Percentiles rank a stretch among this genome's conserved stretches.
Conservation (phyloP, 208 protist genomes). For the Crithidia mellificae region DNA sequence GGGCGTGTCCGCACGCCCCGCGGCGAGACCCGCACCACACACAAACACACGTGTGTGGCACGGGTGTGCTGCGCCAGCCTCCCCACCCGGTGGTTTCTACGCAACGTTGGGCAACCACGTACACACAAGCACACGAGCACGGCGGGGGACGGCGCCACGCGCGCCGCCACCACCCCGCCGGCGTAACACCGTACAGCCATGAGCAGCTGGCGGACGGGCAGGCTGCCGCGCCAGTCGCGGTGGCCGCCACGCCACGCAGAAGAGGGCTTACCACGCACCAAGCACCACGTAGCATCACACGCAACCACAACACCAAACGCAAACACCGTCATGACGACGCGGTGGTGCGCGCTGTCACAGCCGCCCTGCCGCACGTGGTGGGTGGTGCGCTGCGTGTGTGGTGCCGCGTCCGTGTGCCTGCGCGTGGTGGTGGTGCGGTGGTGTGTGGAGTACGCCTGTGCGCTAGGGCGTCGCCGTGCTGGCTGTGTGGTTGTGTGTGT, state of each 20-base stretch:
- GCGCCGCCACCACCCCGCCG: slow-evolving; percentile 2
- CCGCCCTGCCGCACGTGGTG: slow-evolving; percentile 28
- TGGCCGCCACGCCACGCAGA: slow-evolving; percentile 35
- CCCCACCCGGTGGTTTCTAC: slow-evolving; percentile 29
- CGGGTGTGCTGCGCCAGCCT: slow-evolving; percentile 28
- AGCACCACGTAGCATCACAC: neutral
- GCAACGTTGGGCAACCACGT: slow-evolving; percentile 34
- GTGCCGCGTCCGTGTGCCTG: slow-evolving; percentile 5
- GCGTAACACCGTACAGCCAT: slow-evolving; percentile 28
- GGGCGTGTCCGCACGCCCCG: slow-evolving; percentile 14
- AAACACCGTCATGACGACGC: slow-evolving; percentile 32
- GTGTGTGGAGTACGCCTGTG: slow-evolving; percentile 3
- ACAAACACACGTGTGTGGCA: no score
- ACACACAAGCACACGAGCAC: no score
- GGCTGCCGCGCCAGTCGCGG: slow-evolving; percentile 19
- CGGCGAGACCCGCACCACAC: slow-evolving; percentile 24
- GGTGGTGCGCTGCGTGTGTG: slow-evolving; percentile 13
- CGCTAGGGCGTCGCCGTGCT: slow-evolving; percentile 1
- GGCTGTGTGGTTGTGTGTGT: slow-evolving; percentile 5
- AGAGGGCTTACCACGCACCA: slow-evolving; percentile 23
- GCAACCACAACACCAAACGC: neutral
- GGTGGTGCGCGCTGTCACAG: slow-evolving; percentile 32
- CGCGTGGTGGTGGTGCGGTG: neutral
- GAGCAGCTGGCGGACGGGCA: slow-evolving; percentile 33
- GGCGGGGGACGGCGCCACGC: neutral